These are phyloP conservation scores for Delitschia confertaspora DNA, from an alignment of 495 filamentous ascomycete species.

Conservation along the genomic window DNA sequence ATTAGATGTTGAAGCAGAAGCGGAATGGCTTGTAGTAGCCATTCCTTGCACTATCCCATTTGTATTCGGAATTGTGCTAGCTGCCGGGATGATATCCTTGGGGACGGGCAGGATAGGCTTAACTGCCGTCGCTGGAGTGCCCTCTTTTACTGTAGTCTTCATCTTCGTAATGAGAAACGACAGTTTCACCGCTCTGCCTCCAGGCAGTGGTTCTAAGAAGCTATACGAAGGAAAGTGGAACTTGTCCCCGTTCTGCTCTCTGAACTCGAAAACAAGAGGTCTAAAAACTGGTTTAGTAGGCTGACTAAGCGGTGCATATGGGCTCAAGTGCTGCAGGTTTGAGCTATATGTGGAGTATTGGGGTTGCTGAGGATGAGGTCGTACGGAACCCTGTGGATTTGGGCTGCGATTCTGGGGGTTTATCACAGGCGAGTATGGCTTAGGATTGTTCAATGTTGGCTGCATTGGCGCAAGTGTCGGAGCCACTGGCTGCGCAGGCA, in stretches of 20 bases:
- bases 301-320: conserved; percentile 24
- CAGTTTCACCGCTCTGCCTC: conserved; percentile 43
- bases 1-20: neutral
- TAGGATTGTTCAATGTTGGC: neutral
- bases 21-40: neutral
- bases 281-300: conserved; percentile 49
- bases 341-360: conserved; percentile 2
- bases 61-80: too few relatives aligned
- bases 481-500: conserved; percentile 1
- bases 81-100: too few relatives aligned
- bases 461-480: conserved; percentile 3
- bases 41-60: neutral
- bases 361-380: conserved; percentile 14
- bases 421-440: conserved; percentile 11
- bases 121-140: conserved; percentile 1
- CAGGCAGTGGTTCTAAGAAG: conserved; percentile 62
- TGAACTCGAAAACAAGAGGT: conserved; percentile 77
- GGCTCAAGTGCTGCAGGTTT: neutral
- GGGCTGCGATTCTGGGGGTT: conserved; percentile 15
- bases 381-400: neutral
- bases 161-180: conserved; percentile 60
- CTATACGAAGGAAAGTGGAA: conserved; percentile 83
- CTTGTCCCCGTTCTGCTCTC: conserved; percentile 65
- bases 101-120: conserved; percentile 4
- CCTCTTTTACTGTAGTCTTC: conserved; percentile 43